Evolutionary conservation across 306 rosid species (phyloP), one percentile per base, ranked within the genome.

Genomic region (Neltuma alba): DNA sequence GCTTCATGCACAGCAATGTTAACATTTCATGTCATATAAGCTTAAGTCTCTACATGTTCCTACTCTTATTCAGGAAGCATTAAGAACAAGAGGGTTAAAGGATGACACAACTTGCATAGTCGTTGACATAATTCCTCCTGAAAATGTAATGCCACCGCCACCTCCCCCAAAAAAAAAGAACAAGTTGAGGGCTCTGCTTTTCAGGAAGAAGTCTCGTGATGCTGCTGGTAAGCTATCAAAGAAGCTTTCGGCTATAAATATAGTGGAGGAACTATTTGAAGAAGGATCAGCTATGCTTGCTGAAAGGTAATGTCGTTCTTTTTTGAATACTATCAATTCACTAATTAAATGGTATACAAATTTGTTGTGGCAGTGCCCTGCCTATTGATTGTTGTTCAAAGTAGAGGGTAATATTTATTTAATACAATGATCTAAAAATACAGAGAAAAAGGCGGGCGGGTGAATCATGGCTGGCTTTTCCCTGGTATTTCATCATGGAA

Each of bases 211-310:
- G 76, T 89, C 98, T 31, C 83, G 83, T 71, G 87, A 79, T 75
- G 85, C 93, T 38, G 89, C 81, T 41, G 84, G 79, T 37, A 92
- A 95, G 76, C 83, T 92, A 52, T 84, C 97, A 12, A 92, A 92
- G 87, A 94, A 89, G 85, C 91, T 94, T 60, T 92, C 97, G 27
- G 89, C 99, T 76, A 83, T 89, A 65, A 91, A 89, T 71, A 84
- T 91, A 50, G 97, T 94, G 70, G 99, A 94, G 80, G 99, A 94
- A 79, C 80, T 94, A 41, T 94, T 94, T 44, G 99, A 94, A 89
- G 99, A 94, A 81, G 97, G 99, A 76, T 94, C 99, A 1, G 99
- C 99, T 9, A 91, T 94, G 99, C 97, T 94, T 78, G 99, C 99
- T 68, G 99, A 94, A 87, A 92, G 99, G 99, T 94, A 47, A 73